Percentiles rank a stretch among this genome's conserved stretches.
These are phyloP conservation scores for Corymbia maculata DNA, from an alignment of 345 rosid species.

Conservation along the genomic window DNA sequence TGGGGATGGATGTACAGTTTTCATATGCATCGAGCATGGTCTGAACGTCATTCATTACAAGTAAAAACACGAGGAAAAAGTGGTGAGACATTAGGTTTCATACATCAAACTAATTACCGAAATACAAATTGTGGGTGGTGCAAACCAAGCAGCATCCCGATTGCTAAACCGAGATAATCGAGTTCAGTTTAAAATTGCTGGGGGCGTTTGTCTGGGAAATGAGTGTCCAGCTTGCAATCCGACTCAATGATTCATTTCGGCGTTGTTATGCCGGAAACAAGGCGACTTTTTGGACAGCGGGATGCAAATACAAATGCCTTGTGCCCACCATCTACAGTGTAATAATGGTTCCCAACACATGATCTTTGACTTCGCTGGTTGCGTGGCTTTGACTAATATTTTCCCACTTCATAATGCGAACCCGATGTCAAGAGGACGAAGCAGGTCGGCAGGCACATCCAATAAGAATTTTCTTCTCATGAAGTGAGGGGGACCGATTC, in stretches of 20 bases:
- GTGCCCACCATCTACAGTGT: neutral
- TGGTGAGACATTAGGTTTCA: neutral
- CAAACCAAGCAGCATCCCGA: neutral
- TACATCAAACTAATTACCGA: neutral
- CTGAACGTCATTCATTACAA: neutral
- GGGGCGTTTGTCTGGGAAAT: neutral
- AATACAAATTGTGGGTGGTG: neutral
- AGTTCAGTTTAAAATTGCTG: neutral
- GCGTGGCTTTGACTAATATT: neutral
- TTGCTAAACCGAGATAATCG: neutral
- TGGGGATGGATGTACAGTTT: neutral
- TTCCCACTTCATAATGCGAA: neutral
- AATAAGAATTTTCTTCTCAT: neutral
- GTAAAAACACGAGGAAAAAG: too few relatives aligned
- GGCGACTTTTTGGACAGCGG: neutral
- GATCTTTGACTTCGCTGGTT: neutral
- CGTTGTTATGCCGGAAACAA: neutral
- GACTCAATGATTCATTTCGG: neutral
- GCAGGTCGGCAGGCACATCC: neutral
- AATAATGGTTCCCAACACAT: neutral
- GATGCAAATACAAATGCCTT: neutral
- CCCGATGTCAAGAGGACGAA: neutral
- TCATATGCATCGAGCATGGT: neutral
- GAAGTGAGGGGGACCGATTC: neutral
- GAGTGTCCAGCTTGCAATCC: neutral